Conservation (phyloP, 208 protist genomes). For the Trypanosoma scelopori region DNA sequence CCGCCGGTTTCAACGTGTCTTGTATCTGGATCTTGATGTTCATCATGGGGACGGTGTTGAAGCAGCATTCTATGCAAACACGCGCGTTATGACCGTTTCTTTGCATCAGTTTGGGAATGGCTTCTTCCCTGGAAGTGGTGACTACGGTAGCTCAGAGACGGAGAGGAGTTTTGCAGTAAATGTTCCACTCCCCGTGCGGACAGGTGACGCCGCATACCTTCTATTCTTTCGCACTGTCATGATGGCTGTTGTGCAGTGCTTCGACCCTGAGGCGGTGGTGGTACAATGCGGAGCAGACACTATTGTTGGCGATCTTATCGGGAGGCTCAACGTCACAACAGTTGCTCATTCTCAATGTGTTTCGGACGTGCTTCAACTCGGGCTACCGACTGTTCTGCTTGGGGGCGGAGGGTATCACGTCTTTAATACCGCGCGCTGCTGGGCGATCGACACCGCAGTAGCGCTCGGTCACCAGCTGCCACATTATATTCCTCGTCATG, state of each 20-base stretch:
- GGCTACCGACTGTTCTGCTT: conserved; percentile 94
- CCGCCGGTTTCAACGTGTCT: conserved; percentile 94
- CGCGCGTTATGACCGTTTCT: conserved; percentile 99
- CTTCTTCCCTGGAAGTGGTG: conserved; percentile 98
- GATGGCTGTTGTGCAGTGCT: conserved; percentile 93
- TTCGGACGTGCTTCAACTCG: conserved; percentile 91
- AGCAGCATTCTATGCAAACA: conserved; percentile 98
- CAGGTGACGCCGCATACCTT: conserved; percentile 94
- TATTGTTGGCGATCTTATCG: conserved; percentile 96
- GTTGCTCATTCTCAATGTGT: conserved; percentile 94
- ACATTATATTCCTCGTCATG: conserved; percentile 59
- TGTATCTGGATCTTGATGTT: conserved; percentile 99
- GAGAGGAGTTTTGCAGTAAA: conserved; percentile 88
- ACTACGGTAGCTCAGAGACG: conserved; percentile 28
- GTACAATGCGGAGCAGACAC: conserved; percentile 99
- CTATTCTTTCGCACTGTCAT: conserved; percentile 95
- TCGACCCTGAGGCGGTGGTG: conserved; percentile 96
- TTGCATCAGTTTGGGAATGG: conserved; percentile 98
- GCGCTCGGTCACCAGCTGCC: conserved; percentile 71
- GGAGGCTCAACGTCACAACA: conserved; percentile 96
- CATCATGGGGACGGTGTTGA: conserved; percentile 99
- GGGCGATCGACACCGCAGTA: conserved; percentile 96
- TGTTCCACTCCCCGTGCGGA: conserved; percentile 95
- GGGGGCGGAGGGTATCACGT: conserved; percentile 99
- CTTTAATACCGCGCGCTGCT: conserved; percentile 98